Evolutionary conservation across 2,329 filamentous ascomycete species (phyloP).

Genomic region (Curvularia lunata): DNA sequence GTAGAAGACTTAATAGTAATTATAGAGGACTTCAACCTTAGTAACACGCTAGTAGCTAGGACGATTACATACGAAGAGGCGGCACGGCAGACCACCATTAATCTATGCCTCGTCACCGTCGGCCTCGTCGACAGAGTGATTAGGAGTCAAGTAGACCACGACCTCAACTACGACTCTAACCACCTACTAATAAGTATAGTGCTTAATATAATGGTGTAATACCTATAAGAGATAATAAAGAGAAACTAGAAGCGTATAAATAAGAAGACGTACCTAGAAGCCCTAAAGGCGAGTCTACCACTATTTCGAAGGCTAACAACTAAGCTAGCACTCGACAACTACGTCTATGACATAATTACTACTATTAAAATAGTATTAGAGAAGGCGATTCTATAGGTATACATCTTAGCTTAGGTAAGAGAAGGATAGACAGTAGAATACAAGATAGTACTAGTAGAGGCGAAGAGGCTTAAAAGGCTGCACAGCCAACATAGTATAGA

Average conservation of each 20-base stretch:
- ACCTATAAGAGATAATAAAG: constrained; percentile 2
- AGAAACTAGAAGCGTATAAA: constrained; percentile 14
- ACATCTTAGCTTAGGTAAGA: neutral
- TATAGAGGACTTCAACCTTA: too few species aligned
- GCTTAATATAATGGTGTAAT: constrained; percentile 18
- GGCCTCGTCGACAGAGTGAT: constrained; percentile 20
- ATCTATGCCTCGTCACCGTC: constrained; percentile 18
- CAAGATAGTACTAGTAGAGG: constrained; percentile 16
- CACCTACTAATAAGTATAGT: constrained; percentile 28
- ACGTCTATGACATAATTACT: constrained; percentile 13
- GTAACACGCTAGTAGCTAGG: too few species aligned
- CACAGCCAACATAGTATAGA: constrained; percentile 11
- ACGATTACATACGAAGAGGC: neutral
- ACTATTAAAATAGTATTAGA: constrained; percentile 15
- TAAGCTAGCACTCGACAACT: too few species aligned
- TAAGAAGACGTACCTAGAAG: constrained; percentile 6
- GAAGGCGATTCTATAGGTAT: too few species aligned
- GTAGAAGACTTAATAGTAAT: too few species aligned
- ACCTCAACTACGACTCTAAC: constrained; percentile 29
- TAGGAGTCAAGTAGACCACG: constrained; percentile 12
- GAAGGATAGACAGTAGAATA: constrained; percentile 20
- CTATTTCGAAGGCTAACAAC: too few species aligned
- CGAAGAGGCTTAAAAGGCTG: constrained; percentile 15
- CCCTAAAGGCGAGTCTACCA: too few species aligned
- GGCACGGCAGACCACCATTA: constrained; percentile 11